Evolutionary conservation across 257 asterid genomes (phyloP).

Genomic region (Sherardia arvensis): DNA sequence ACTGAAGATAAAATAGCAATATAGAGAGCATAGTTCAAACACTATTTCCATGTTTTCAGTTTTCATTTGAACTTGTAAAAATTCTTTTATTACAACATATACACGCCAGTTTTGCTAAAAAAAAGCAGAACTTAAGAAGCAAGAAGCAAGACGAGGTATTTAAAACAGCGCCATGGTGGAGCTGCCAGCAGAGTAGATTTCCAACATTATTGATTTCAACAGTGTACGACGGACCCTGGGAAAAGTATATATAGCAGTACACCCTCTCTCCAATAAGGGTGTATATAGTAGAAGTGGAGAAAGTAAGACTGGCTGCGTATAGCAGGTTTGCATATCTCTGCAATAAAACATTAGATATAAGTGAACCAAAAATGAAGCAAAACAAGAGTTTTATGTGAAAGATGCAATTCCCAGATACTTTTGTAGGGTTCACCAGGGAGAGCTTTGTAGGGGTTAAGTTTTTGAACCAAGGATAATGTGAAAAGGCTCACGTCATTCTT

Average conservation of each 20-base stretch:
- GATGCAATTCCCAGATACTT: no score
- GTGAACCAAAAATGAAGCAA: not conserved
- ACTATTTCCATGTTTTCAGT: not conserved
- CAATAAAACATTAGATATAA: not conserved
- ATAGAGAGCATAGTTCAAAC: not conserved
- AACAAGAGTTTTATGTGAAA: not conserved
- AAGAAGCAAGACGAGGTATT: not conserved
- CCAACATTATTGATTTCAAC: not conserved
- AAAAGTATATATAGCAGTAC: not conserved
- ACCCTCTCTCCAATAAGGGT: not conserved
- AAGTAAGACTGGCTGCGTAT: not conserved
- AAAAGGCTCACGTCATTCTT: no score
- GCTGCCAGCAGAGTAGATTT: not conserved
- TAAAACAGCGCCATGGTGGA: not conserved
- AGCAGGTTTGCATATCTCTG: constrained; percentile 5
- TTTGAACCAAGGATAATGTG: no score
- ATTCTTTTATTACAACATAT: not conserved
- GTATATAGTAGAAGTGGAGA: not conserved
- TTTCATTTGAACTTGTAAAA: not conserved
- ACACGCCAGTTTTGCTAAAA: not conserved
- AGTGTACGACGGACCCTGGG: not conserved
- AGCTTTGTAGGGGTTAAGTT: no score
- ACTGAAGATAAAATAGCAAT: not conserved
- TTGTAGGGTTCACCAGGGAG: no score
- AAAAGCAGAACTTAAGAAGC: not conserved